These are phyloP conservation scores for Casuarina equisetifolia DNA, from an alignment of 306 rosid species.

Conservation along the genomic window DNA sequence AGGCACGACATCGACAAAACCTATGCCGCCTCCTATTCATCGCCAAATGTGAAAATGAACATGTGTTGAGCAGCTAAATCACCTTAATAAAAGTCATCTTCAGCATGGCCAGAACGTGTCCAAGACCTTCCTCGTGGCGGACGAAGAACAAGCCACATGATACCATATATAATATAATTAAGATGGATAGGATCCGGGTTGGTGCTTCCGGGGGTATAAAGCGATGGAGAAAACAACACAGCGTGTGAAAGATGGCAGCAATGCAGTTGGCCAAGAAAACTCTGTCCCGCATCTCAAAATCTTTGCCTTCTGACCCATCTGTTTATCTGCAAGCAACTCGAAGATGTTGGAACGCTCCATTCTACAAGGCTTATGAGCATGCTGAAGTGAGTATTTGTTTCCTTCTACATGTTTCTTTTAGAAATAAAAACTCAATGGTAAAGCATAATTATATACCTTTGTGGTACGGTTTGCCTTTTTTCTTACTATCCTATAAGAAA, in stretches of 20 bases:
- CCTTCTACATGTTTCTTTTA: neutral
- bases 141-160: neutral
- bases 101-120: neutral
- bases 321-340: slow-evolving; percentile 12
- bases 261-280: slow-evolving; percentile 30
- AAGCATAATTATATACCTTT: too few species aligned
- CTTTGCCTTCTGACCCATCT: slow-evolving; percentile 19
- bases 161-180: too few species aligned
- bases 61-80: slow-evolving; percentile 22
- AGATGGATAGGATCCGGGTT: neutral
- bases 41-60: neutral
- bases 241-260: neutral
- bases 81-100: slow-evolving; percentile 22
- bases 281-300: slow-evolving; percentile 14
- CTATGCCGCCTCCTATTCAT: too few species aligned
- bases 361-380: slow-evolving; percentile 23
- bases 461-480: too few species aligned
- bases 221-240: neutral
- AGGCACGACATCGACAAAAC: too few species aligned
- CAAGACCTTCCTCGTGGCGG: slow-evolving; percentile 30
- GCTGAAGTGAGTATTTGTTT: slow-evolving; percentile 24
- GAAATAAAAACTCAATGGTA: neutral
- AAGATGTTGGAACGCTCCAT: slow-evolving; percentile 10
- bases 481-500: too few species aligned
- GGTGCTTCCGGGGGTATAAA: neutral